Conservation (phyloP, 371 early-diverging fungal genomes). For the Homolaphlyctis polyrhiza region DNA sequence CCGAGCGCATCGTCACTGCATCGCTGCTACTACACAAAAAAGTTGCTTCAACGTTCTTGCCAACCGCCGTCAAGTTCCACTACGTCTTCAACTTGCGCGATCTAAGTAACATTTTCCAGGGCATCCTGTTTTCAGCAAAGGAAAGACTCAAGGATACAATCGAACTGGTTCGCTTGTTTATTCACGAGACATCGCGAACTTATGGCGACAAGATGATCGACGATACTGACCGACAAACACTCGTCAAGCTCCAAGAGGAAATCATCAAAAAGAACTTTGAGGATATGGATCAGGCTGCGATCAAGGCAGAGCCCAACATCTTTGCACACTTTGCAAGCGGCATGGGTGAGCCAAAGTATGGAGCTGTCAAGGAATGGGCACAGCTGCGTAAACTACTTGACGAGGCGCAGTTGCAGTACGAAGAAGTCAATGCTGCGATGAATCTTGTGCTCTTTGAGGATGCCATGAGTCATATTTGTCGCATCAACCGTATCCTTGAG, state of each 20-base stretch:
- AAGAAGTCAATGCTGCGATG: constrained; percentile 58
- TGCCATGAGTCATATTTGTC: constrained; percentile 56
- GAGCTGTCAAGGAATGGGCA: constrained; percentile 49
- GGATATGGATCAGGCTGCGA: constrained; percentile 46
- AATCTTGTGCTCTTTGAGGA: constrained; percentile 60
- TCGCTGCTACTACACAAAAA: constrained; percentile 51
- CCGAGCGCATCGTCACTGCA: constrained; percentile 45
- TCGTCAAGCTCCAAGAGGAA: constrained; percentile 44
- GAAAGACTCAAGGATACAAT: constrained; percentile 49
- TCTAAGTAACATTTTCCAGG: constrained; percentile 57
- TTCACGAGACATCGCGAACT: constrained; percentile 51
- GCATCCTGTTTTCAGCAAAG: constrained; percentile 46
- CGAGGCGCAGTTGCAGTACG: constrained; percentile 55
- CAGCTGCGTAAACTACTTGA: constrained; percentile 43
- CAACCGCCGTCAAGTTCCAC: constrained; percentile 60
- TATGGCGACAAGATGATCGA: constrained; percentile 59
- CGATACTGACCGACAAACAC: constrained; percentile 32
- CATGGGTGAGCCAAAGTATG: constrained; percentile 55
- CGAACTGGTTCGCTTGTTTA: constrained; percentile 46
- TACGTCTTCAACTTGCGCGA: constrained; percentile 61
- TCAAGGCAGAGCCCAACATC: constrained; percentile 51
- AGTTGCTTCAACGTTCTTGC: constrained; percentile 46
- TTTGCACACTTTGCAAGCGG: constrained; percentile 54
- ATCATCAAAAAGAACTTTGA: constrained; percentile 53
- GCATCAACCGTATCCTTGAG: constrained; percentile 56